phyloP scores from a whole-genome alignment of 2,329 filamentous ascomycete genomes.

The Colletotrichum aenigma region DNA sequence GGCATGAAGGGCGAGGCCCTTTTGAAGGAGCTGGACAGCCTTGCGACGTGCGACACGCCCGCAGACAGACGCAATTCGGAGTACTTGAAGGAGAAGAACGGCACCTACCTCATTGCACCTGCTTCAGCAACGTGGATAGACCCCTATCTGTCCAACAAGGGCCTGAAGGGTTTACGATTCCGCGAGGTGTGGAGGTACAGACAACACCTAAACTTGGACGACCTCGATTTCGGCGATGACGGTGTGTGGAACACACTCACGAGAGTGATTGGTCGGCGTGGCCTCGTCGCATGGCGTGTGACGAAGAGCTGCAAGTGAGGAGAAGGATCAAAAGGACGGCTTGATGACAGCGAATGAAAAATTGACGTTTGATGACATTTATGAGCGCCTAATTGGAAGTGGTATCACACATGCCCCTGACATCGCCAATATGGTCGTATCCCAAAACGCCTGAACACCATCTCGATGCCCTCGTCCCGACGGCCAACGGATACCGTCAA shows the following conservation, averaged over 20 bases:
- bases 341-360: slow-evolving; percentile 1
- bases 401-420: slow-evolving; percentile 3
- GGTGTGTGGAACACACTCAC: slow-evolving; percentile 74
- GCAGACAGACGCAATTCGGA: slow-evolving; percentile 59
- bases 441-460: background rate
- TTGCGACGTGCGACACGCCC: slow-evolving; percentile 67
- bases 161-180: slow-evolving; percentile 64
- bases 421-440: background rate
- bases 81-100: slow-evolving; percentile 64
- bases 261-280: slow-evolving; percentile 68
- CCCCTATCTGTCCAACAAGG: slow-evolving; percentile 63
- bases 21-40: slow-evolving; percentile 59
- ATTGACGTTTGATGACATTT: slow-evolving; percentile 12
- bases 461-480: background rate
- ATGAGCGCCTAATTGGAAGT: background rate
- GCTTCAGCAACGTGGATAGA: slow-evolving; percentile 74
- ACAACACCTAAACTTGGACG: slow-evolving; percentile 77
- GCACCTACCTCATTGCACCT: slow-evolving; percentile 75
- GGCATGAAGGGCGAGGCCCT: slow-evolving; percentile 67
- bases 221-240: slow-evolving; percentile 79
- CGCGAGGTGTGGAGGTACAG: slow-evolving; percentile 72
- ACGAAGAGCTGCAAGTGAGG: slow-evolving; percentile 59
- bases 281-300: slow-evolving; percentile 66
- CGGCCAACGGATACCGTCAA: background rate
- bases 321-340: background rate